A percentile compares a stretch with the other conserved stretches of the same genome.
Evolutionary conservation across 345 rosid species (phyloP).

Genomic region (Brassica incana): DNA sequence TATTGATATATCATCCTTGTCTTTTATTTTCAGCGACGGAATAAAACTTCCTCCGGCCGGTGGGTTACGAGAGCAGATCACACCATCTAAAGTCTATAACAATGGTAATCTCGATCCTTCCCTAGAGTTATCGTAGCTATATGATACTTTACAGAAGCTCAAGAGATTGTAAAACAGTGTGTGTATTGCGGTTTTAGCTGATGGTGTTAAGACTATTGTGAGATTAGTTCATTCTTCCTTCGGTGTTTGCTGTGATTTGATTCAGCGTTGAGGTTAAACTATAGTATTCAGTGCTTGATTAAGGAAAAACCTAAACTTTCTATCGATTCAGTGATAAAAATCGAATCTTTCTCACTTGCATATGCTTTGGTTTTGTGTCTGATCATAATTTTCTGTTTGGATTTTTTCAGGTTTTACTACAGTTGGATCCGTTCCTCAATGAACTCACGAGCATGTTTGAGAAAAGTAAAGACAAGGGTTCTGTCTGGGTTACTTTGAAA

Average conservation of each 20-base stretch:
- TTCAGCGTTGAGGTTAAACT: not conserved
- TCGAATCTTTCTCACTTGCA: not conserved
- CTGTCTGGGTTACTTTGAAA: constrained; percentile 94
- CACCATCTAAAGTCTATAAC: not conserved
- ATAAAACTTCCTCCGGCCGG: constrained; percentile 25
- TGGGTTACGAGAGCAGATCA: constrained; percentile 30
- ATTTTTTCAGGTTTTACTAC: constrained; percentile 59
- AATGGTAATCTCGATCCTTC: constrained; percentile 32
- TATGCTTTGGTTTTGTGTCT: not conserved
- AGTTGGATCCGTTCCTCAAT: constrained; percentile 82
- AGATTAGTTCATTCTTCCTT: not conserved
- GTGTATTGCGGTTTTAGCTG: not conserved
- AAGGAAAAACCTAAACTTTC: not conserved
- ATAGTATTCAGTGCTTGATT: not conserved
- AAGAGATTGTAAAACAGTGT: not conserved
- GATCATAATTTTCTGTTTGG: constrained; percentile 1
- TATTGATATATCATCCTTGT: not conserved
- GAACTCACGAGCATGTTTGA: constrained; percentile 92
- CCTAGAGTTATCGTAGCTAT: not conserved
- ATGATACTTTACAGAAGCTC: not conserved
- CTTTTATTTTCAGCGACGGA: not conserved
- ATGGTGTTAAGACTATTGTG: not conserved
- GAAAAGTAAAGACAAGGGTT: constrained; percentile 69
- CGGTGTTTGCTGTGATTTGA: not conserved
- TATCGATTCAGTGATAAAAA: not conserved